These are phyloP conservation scores for Erodium chrysanthum DNA, from an alignment of 441 rosid genomes.

Conservation along the genomic window DNA sequence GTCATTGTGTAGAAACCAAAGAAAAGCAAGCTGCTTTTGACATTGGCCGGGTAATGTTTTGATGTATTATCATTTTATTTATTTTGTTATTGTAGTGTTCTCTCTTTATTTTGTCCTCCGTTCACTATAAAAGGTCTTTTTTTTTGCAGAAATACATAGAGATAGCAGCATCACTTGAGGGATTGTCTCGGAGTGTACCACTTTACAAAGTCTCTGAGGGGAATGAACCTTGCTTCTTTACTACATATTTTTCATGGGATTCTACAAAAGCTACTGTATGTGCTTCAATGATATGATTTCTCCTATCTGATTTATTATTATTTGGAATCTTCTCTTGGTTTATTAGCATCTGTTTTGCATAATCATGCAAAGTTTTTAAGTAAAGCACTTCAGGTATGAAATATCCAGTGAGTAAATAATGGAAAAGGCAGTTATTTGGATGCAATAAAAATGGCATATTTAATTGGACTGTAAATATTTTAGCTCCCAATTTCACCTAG, in stretches of 20 bases:
- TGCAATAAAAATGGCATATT: background rate
- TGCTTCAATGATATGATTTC: conserved; percentile 15
- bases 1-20: conserved; percentile 67
- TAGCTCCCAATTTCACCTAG: background rate
- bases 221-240: conserved; percentile 90
- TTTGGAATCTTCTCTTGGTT: background rate
- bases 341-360: background rate
- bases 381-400: background rate
- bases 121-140: conserved; percentile 15
- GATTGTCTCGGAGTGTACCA: conserved; percentile 72
- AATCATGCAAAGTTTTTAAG: background rate
- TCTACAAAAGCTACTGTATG: conserved; percentile 60
- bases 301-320: conserved; percentile 10
- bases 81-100: background rate
- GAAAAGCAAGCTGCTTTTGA: conserved; percentile 89
- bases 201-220: conserved; percentile 86
- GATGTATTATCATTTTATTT: background rate
- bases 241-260: conserved; percentile 89
- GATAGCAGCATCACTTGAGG: conserved; percentile 67
- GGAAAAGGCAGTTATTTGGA: background rate
- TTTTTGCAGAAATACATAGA: conserved; percentile 62
- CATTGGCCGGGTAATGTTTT: conserved; percentile 69
- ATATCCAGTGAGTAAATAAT: background rate
- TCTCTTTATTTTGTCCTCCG: conserved; percentile 8
- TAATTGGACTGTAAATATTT: background rate